Evolutionary conservation across 169 alveolate species (phyloP).

Genomic region (Plasmodium sp.): DNA sequence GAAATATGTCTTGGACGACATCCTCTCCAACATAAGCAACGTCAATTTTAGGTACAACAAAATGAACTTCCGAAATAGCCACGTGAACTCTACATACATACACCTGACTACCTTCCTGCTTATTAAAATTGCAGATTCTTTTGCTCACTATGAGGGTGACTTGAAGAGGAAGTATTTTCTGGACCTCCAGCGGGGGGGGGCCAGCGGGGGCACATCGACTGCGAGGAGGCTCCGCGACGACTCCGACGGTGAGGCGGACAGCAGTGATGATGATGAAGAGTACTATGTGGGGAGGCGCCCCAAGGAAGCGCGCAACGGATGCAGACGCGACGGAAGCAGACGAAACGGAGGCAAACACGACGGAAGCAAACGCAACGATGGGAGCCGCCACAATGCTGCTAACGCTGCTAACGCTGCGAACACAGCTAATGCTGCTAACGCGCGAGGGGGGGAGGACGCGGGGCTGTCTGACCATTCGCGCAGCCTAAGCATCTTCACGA

Average conservation of each 20-base stretch:
- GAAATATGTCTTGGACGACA: conserved; percentile 37
- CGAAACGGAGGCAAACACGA: neutral
- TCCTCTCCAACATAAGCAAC: conserved; percentile 36
- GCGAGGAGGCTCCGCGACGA: too few relatives aligned
- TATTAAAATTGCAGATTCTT: conserved; percentile 49
- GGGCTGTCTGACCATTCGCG: neutral
- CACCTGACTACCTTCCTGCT: conserved; percentile 30
- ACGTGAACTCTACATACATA: conserved; percentile 38
- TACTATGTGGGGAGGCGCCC: neutral
- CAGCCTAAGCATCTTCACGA: conserved; percentile 20
- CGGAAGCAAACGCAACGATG: neutral
- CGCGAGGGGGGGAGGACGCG: neutral
- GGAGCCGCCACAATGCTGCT: neutral
- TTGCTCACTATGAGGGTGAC: conserved; percentile 47
- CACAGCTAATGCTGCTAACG: neutral
- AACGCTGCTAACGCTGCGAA: neutral
- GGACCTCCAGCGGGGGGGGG: neutral
- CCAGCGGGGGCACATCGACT: neutral
- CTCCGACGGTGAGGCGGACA: neutral
- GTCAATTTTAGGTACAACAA: conserved; percentile 54
- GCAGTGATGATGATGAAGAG: neutral
- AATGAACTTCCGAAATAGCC: conserved; percentile 42
- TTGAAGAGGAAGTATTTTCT: conserved; percentile 14
- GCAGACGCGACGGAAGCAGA: neutral
- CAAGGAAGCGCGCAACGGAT: neutral